Percentiles rank a stretch among this genome's conserved stretches.
Evolutionary conservation across 768 basidiomycete genomes (phyloP).

Genomic region (Macrolepiota dolichaula): DNA sequence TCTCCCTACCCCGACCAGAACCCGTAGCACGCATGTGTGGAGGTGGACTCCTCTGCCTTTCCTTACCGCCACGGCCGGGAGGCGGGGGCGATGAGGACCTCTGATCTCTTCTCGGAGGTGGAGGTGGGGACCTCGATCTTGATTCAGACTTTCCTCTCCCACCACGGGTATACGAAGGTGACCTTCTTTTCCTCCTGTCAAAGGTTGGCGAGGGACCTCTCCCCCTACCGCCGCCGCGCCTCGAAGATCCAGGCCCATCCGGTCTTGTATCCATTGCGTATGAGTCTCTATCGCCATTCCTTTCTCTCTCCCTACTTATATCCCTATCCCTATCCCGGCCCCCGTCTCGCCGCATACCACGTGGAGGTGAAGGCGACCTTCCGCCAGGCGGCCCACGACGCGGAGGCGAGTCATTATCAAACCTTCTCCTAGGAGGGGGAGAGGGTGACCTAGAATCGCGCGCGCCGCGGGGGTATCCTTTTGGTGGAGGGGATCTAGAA

Average conservation of each 20-base stretch:
- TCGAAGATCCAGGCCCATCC: conserved; percentile 8
- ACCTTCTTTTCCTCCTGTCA: conserved; percentile 14
- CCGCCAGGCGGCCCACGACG: conserved; percentile 1
- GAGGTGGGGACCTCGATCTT: conserved; percentile 16
- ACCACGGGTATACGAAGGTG: conserved; percentile 9
- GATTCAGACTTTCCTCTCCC: conserved; percentile 14
- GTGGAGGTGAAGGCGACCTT: conserved; percentile 10
- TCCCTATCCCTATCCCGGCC: neutral
- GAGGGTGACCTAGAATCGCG: conserved; percentile 4
- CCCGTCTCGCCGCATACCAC: neutral
- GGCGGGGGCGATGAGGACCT: conserved; percentile 13
- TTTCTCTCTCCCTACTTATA: neutral
- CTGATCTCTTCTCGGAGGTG: conserved; percentile 15
- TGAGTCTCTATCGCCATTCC: conserved; percentile 4
- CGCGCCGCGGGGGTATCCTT: neutral
- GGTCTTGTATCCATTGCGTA: conserved; percentile 10
- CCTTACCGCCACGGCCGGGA: conserved; percentile 12
- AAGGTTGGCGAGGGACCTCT: neutral
- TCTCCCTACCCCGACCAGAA: conserved; percentile 2
- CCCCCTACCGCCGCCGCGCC: conserved; percentile 7
- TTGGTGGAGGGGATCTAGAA: conserved; percentile 13
- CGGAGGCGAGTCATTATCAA: conserved; percentile 8
- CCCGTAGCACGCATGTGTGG: neutral
- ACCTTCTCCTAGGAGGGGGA: conserved; percentile 11
- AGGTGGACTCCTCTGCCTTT: conserved; percentile 10